Evolutionary conservation across 805 yeast species (phyloP), one percentile per base, ranked within the genome.

Genomic region (Maudiozyma pseudohumilis): DNA sequence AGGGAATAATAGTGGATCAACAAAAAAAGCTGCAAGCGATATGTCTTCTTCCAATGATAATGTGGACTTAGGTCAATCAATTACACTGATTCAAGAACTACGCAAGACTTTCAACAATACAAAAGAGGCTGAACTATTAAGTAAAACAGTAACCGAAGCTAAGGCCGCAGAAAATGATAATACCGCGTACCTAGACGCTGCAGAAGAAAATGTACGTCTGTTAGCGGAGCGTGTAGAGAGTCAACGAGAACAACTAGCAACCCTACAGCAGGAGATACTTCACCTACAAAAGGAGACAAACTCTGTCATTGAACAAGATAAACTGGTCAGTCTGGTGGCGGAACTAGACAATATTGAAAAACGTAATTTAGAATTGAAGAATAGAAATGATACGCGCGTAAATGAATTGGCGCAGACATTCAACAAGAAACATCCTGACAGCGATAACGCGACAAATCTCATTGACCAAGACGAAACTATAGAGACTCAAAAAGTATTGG

Each of bases 281-380:
- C 32, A 34, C 31, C 32, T 43, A 13, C 30, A 46, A 29, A 38
- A 45, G 23, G 49, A 48, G 25, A 33, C 53, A 5, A 40, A 41
- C 20, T 35, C 40, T 25, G 37, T 43, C 24, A 35, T 33, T 6
- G 40, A 50, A 22, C 39, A 46, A 27, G 47, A 44, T 15, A 41
- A 40, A 13, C 22, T 50, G 15, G 36, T 42, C 7, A 37, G 39
- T n/a, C 40, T 60, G 3, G 45, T 61, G 2, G 39, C 43, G 5
- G 52, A 53, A 22, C 38, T 58, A 5, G 54, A 54, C 28, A 36
- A 29, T 10, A 29, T 56, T 17, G 57, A 53, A 33, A 42, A 42
- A 7, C 39, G 45, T 4, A 45, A 51, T 19, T 46, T 45, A 4
- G 23, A 39, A 10, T 31, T 55, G 34, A 45, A 55, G 39, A 38